Conservation (phyloP, 768 basidiomycete genomes). For the Xerocomus brunneocitrinus region DNA sequence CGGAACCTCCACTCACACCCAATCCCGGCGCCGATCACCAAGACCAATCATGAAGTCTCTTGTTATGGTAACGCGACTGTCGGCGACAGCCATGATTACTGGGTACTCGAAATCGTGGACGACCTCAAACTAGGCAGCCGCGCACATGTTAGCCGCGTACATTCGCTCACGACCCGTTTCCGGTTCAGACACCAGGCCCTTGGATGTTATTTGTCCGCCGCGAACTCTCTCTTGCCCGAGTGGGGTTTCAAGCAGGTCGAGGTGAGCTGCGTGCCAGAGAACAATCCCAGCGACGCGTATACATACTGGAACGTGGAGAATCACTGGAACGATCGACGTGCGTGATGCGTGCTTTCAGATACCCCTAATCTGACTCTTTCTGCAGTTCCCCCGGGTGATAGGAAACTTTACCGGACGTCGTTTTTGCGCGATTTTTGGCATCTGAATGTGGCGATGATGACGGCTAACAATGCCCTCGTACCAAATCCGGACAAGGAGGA, state of each 20-base stretch:
- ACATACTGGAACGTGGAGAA: slow-evolving; percentile 99
- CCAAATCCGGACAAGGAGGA: slow-evolving; percentile 99
- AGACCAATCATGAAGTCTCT: slow-evolving; percentile 87
- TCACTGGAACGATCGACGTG: slow-evolving; percentile 93
- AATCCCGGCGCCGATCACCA: slow-evolving; percentile 83
- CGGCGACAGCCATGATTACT: slow-evolving; percentile 87
- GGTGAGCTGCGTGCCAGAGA: slow-evolving; percentile 88
- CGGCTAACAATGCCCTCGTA: slow-evolving; percentile 95
- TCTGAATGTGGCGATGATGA: slow-evolving; percentile 99
- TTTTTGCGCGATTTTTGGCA: slow-evolving; percentile 99
- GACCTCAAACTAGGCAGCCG: slow-evolving; percentile 67
- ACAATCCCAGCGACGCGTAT: slow-evolving; percentile 72
- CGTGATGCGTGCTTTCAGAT: slow-evolving; percentile 31
- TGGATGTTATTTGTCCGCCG: slow-evolving; percentile 87
- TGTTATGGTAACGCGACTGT: slow-evolving; percentile 89
- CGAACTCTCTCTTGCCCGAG: slow-evolving; percentile 85
- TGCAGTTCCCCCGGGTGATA: slow-evolving; percentile 77
- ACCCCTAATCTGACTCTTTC: background rate
- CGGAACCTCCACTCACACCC: slow-evolving; percentile 92
- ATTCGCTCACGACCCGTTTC: slow-evolving; percentile 87
- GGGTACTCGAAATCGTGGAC: slow-evolving; percentile 92
- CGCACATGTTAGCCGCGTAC: slow-evolving; percentile 61
- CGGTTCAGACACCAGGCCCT: slow-evolving; percentile 73
- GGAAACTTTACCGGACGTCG: slow-evolving; percentile 81
- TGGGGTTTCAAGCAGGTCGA: slow-evolving; percentile 99